Conservation (phyloP, 2,329 filamentous ascomycete species). For the Verticillium zaregamsianum region DNA sequence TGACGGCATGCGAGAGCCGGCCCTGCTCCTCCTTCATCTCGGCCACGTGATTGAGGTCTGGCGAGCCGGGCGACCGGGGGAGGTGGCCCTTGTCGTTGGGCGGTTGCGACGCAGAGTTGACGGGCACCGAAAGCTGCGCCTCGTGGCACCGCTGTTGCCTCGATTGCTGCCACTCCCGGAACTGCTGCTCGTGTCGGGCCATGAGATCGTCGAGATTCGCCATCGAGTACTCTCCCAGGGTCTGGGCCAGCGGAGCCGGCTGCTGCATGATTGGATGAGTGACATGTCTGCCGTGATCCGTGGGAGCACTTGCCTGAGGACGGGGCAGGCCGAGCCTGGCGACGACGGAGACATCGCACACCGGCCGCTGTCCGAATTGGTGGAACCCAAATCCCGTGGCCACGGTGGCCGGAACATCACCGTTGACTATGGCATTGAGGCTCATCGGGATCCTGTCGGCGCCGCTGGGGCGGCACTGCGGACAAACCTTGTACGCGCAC, state of each 20-base stretch:
- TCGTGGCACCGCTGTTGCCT: not conserved
- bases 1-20: not conserved
- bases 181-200: not conserved
- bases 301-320: not conserved
- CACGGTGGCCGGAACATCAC: slow-evolving; percentile 44
- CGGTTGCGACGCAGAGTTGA: not conserved
- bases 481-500: slow-evolving; percentile 49
- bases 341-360: slow-evolving; percentile 33
- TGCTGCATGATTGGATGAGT: not conserved
- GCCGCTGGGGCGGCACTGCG: slow-evolving; percentile 39
- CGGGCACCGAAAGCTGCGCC: not conserved
- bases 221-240: not conserved
- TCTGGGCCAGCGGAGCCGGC: not conserved
- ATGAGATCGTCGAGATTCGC: not conserved
- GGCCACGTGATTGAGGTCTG: not conserved
- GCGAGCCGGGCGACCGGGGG: slow-evolving; percentile 9
- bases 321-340: slow-evolving; percentile 33
- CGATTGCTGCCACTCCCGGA: not conserved
- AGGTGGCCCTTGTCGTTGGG: not conserved
- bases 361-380: slow-evolving; percentile 34
- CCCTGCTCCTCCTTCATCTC: not conserved
- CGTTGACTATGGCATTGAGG: slow-evolving; percentile 44
- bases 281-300: not conserved
- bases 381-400: slow-evolving; percentile 51
- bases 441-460: slow-evolving; percentile 43